Percentiles rank a stretch among this genome's conserved stretches.
Conservation (phyloP, 2,329 filamentous ascomycete species). For the Ophiostoma angusticollis region DNA sequence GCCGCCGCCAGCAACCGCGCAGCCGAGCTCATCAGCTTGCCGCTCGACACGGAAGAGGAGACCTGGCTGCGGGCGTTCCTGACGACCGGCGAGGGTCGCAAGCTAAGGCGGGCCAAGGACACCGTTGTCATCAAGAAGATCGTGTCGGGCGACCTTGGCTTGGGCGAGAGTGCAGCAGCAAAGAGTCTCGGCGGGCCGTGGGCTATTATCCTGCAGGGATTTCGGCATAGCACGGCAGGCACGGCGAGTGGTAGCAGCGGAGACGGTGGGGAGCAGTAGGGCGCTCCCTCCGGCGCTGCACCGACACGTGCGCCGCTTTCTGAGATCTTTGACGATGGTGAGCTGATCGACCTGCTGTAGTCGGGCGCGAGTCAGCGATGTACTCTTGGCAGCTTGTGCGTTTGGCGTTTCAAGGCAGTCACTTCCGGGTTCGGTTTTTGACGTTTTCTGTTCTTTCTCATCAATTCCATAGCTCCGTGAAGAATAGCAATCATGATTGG, state of each 20-base stretch:
- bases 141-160: conserved; percentile 48
- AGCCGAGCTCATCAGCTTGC: conserved; percentile 58
- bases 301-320: too few species aligned
- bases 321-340: too few species aligned
- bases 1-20: conserved; percentile 40
- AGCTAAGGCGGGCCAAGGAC: conserved; percentile 53
- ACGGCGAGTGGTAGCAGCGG: conserved; percentile 22
- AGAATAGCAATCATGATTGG: too few species aligned
- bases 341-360: too few species aligned
- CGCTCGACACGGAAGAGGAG: conserved; percentile 59
- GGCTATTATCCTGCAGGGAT: conserved; percentile 37
- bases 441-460: too few species aligned
- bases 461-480: too few species aligned
- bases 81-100: conserved; percentile 49
- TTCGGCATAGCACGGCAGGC: conserved; percentile 31
- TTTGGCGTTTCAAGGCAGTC: too few species aligned
- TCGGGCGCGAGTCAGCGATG: too few species aligned
- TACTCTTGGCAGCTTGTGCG: too few species aligned
- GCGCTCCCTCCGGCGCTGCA: background rate
- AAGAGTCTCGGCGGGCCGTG: conserved; percentile 32
- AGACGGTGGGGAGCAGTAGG: conserved; percentile 17
- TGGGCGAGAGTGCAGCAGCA: conserved; percentile 22
- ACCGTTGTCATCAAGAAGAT: conserved; percentile 63
- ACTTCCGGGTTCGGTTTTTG: too few species aligned
- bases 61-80: conserved; percentile 61